Conservation (phyloP, 2,329 filamentous ascomycete species). For the Colletotrichum ledebouriae region DNA sequence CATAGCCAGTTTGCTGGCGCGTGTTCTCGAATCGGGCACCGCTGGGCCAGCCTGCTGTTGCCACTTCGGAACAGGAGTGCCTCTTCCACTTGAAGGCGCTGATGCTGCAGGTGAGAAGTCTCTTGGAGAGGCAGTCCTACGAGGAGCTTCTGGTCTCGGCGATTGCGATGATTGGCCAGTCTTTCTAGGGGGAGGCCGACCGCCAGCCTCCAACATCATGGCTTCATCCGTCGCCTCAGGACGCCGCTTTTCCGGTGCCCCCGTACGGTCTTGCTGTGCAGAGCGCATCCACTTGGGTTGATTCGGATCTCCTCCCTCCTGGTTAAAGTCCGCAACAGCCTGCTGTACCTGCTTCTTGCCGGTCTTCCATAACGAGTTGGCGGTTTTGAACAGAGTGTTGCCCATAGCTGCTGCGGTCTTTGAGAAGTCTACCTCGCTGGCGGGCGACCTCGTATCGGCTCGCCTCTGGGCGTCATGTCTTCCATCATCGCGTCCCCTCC, state of each 20-base stretch:
- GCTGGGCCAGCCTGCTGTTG: constrained; percentile 69
- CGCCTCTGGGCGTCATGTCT: constrained; percentile 44
- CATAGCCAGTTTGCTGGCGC: constrained; percentile 78
- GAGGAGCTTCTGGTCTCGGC: constrained; percentile 48
- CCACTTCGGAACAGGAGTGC: constrained; percentile 68
- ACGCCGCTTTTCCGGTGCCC: constrained; percentile 50
- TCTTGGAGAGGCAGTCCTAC: constrained; percentile 51
- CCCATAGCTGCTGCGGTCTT: constrained; percentile 88
- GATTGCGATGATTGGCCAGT: constrained; percentile 50
- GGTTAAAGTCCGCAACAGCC: constrained; percentile 87
- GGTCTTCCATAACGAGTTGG: constrained; percentile 95
- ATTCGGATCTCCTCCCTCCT: constrained; percentile 77
- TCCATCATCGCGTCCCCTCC: constrained; percentile 54
- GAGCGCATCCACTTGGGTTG: constrained; percentile 98
- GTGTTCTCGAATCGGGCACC: constrained; percentile 65
- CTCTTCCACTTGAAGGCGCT: constrained; percentile 56
- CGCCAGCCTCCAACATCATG: constrained; percentile 80
- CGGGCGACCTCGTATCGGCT: constrained; percentile 68
- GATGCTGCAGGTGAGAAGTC: constrained; percentile 65
- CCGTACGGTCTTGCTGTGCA: constrained; percentile 59
- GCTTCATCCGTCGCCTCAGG: constrained; percentile 76
- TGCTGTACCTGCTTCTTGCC: constrained; percentile 94
- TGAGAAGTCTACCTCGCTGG: constrained; percentile 78
- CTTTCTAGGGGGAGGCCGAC: constrained; percentile 67
- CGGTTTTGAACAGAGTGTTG: constrained; percentile 89